These are phyloP conservation scores for Pouteria campechiana DNA, from an alignment of 179 eudicot genomes.

Conservation along the genomic window DNA sequence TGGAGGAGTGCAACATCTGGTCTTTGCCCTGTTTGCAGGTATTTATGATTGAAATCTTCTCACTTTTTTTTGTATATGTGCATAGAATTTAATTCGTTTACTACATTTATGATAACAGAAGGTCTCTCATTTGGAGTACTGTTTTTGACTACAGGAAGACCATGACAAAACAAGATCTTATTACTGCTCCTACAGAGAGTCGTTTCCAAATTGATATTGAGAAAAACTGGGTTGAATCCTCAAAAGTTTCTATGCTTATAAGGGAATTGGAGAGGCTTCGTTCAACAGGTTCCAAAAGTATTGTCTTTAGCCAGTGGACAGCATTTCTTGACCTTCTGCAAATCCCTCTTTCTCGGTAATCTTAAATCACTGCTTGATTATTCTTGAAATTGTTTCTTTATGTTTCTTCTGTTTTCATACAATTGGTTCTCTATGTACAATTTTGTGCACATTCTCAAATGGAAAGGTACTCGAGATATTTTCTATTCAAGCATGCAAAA, in stretches of 20 bases:
- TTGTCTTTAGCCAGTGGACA: constrained; percentile 97
- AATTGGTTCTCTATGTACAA: no score
- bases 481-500: no score
- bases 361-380: not conserved
- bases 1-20: constrained; percentile 82
- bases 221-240: constrained; percentile 92
- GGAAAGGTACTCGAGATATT: no score
- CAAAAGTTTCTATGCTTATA: constrained; percentile 72
- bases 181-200: constrained; percentile 89
- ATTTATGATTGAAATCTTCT: no score
- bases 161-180: constrained; percentile 70
- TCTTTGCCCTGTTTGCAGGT: constrained; percentile 99
- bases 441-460: no score
- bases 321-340: constrained; percentile 89
- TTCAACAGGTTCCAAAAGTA: constrained; percentile 72
- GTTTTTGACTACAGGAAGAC: constrained; percentile 57
- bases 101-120: no score
- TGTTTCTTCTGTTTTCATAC: no score
- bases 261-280: constrained; percentile 60
- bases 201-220: constrained; percentile 79
- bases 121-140: no score
- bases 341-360: constrained; percentile 86
- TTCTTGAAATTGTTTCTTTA: no score
- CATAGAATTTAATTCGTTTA: no score
- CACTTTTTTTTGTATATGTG: no score